Conservation (phyloP, 2,329 filamentous ascomycete species). For the Pseudonectria buxi region DNA sequence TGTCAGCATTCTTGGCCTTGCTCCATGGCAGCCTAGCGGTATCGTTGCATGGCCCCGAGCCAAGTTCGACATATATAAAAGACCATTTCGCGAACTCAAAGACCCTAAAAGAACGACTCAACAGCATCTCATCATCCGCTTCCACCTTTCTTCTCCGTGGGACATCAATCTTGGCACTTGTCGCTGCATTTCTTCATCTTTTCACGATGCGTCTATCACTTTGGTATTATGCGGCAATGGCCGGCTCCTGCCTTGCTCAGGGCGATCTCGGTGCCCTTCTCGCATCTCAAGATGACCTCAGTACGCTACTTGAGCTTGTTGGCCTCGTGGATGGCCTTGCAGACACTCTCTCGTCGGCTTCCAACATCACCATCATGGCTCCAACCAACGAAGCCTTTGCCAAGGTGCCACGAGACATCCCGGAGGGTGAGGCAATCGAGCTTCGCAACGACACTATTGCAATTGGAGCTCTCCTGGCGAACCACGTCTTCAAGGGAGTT, state of each 20-base stretch:
- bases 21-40: too few species aligned
- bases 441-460: slow-evolving; percentile 23
- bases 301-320: slow-evolving; percentile 11
- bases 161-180: too few species aligned
- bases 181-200: too few species aligned
- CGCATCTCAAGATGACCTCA: slow-evolving; percentile 13
- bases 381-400: slow-evolving; percentile 30
- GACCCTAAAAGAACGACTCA: too few species aligned
- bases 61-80: too few species aligned
- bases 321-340: slow-evolving; percentile 18
- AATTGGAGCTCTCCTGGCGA: slow-evolving; percentile 25
- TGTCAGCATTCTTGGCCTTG: too few species aligned
- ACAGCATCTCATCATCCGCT: too few species aligned
- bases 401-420: slow-evolving; percentile 24
- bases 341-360: slow-evolving; percentile 23
- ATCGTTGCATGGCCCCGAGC: too few species aligned
- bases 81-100: too few species aligned
- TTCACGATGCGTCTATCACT: slow-evolving; percentile 7
- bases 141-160: too few species aligned
- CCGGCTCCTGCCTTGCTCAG: slow-evolving; percentile 9
- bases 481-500: slow-evolving; percentile 26
- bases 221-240: slow-evolving; percentile 10
- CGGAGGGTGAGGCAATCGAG: slow-evolving; percentile 26
- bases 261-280: slow-evolving; percentile 10
- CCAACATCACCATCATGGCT: slow-evolving; percentile 30